Percentiles rank a stretch among this genome's conserved stretches.
These are phyloP conservation scores for Akebia trifoliata DNA, from an alignment of 164 flowering plant species.

Conservation along the genomic window DNA sequence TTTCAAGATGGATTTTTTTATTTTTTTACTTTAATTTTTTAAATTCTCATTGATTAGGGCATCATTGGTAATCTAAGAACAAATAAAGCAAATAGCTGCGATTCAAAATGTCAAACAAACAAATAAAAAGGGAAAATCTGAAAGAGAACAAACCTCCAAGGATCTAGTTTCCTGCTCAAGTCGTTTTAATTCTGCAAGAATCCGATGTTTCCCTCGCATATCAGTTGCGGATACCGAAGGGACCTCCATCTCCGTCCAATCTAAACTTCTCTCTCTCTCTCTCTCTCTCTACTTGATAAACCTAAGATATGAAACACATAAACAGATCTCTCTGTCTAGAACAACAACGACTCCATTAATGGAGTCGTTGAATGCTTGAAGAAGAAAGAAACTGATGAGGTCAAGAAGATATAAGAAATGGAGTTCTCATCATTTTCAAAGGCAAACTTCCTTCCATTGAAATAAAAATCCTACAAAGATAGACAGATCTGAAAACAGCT, in stretches of 20 bases:
- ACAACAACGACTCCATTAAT: constrained; percentile 5
- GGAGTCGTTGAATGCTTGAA: not conserved
- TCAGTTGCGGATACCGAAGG: constrained; percentile 29
- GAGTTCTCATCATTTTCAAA: not conserved
- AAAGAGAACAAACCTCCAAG: constrained; percentile 51
- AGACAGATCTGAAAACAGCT: constrained; percentile 13
- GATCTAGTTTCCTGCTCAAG: constrained; percentile 74
- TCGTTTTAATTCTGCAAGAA: constrained; percentile 77
- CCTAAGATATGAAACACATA: not conserved
- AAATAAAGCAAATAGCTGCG: not conserved
- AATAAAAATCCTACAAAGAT: not conserved
- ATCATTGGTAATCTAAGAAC: not conserved
- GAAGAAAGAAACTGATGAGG: not conserved
- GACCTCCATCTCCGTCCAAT: constrained; percentile 12
- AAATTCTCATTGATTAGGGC: not conserved
- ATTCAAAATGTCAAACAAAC: not conserved
- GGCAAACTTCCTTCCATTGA: not conserved
- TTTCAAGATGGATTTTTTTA: not conserved
- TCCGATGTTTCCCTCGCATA: constrained; percentile 75
- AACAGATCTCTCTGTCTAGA: not conserved
- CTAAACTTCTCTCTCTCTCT: not conserved
- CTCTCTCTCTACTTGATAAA: not conserved
- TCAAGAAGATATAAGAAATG: not conserved
- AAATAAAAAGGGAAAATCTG: not conserved
- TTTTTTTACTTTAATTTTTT: too few species aligned